Base-by-base conservation (phyloP, 1,284 basidiomycete species). In the Malassezia caprae region DNA sequence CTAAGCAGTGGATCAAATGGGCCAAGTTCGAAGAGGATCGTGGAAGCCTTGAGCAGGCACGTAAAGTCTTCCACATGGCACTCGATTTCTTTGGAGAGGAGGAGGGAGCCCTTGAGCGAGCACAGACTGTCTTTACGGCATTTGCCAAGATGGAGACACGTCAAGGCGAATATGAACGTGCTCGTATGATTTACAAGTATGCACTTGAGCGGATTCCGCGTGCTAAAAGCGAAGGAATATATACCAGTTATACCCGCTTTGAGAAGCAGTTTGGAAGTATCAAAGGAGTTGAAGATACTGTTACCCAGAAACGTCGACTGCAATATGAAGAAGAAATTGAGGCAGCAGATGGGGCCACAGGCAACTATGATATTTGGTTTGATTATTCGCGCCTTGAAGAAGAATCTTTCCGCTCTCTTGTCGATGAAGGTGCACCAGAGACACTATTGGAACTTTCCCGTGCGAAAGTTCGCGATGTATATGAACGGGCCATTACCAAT, bases 61-160 rank as follows among this genome's bases (percentile, higher is more conserved):
- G 93, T 40, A 89, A 94, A 75, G 90, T 98, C 26, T 98, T 96
- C 76, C 89, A 94, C 77, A 93, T 89, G 27, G 91, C 93, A 1
- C 78, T 98, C 26, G 88, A 94, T 76, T 98, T 91, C 78, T 96
- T 88, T 67, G 94, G 94, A 8, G 93, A 99, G 69, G 90, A 91
- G 57, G 90, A 91, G 75, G 89, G 93, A 73, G 87, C 96, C 73
- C 84, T 98, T 24, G 93, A 96, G 76, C 93, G 91, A 77, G 90
- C 90, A 2, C 93, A 99, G 75, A 87, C 84, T 15, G 89, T 98
- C 12, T 99, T 96, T 75, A 87, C 83, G 51, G 86, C 89, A 0
- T 98, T 98, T 76, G 93, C 91, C 0, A 91, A 90, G 78, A 96
- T 98, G 90, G 94, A 98, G 78, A 94, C 84, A 8, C 80, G 93